Percentiles rank a stretch among this genome's conserved stretches.
Evolutionary conservation across 2,329 filamentous ascomycete species (phyloP).

Genomic region (Pleomassaria siparia): DNA sequence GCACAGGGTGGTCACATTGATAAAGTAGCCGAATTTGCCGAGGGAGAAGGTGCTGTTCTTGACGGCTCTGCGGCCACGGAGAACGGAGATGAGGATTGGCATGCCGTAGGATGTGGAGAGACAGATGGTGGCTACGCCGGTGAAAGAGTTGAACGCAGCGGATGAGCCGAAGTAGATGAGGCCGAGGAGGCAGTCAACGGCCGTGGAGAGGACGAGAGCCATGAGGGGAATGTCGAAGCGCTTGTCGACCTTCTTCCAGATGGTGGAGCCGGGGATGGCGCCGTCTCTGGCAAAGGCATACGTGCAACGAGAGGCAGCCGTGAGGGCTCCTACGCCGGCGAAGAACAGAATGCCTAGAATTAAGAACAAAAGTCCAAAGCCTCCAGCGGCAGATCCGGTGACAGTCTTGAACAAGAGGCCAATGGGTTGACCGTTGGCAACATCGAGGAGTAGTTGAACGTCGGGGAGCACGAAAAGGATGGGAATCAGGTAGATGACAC

Average conservation of each 20-base stretch:
- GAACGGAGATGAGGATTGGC: constrained; percentile 70
- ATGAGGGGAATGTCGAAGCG: constrained; percentile 69
- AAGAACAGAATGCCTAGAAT: constrained; percentile 77
- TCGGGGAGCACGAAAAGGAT: constrained; percentile 76
- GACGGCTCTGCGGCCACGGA: constrained; percentile 68
- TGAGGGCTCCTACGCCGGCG: constrained; percentile 73
- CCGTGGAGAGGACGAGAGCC: constrained; percentile 68
- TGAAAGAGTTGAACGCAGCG: constrained; percentile 78
- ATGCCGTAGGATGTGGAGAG: constrained; percentile 74
- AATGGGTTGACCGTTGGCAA: constrained; percentile 74
- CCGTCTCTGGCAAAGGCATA: constrained; percentile 77
- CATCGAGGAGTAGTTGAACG: constrained; percentile 62
- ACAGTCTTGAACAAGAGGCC: constrained; percentile 74
- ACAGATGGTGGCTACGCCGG: constrained; percentile 77
- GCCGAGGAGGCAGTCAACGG: constrained; percentile 70
- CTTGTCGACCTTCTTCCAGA: constrained; percentile 68
- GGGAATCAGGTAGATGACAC: constrained; percentile 69
- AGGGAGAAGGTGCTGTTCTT: constrained; percentile 67
- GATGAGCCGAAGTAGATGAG: constrained; percentile 78
- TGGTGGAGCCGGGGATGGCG: constrained; percentile 68
- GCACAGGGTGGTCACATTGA: constrained; percentile 67
- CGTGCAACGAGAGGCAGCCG: constrained; percentile 72
- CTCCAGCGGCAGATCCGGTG: constrained; percentile 71
- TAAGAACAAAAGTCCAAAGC: constrained; percentile 74
- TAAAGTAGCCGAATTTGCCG: constrained; percentile 66